Percentiles rank a stretch among this genome's conserved stretches.
Evolutionary conservation across 805 yeast species (phyloP).

Genomic region (Wickerhamiella domercqiae): DNA sequence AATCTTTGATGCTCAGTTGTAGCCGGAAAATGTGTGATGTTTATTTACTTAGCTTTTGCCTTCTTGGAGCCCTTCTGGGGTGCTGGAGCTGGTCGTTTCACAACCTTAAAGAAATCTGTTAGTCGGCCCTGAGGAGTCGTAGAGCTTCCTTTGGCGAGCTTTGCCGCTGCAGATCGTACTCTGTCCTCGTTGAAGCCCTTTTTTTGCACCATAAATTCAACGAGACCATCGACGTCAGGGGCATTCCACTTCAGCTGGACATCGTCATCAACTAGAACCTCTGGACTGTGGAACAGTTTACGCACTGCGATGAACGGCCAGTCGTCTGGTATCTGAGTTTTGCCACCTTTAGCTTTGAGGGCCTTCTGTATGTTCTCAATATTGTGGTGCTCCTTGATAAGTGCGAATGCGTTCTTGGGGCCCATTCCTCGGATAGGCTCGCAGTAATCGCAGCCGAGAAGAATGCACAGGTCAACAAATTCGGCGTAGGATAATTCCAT

Average conservation of each 20-base stretch:
- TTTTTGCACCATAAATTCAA: constrained; percentile 67
- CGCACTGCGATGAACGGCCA: constrained; percentile 91
- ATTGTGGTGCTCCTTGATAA: constrained; percentile 71
- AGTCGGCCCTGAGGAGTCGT: constrained; percentile 80
- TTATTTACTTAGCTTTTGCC: too few species aligned
- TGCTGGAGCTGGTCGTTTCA: constrained; percentile 4
- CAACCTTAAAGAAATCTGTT: constrained; percentile 76
- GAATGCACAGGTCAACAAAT: constrained; percentile 81
- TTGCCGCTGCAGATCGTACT: constrained; percentile 71
- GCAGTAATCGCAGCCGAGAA: constrained; percentile 94
- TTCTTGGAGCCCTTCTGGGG: constrained; percentile 4
- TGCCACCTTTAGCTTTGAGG: constrained; percentile 36
- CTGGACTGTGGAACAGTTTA: constrained; percentile 69
- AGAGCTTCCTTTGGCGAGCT: constrained; percentile 69
- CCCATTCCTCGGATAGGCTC: constrained; percentile 93
- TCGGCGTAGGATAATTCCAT: constrained; percentile 56
- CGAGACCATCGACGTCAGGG: constrained; percentile 73
- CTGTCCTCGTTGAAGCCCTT: constrained; percentile 92
- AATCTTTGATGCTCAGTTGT: too few species aligned
- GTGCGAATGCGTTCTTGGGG: constrained; percentile 81
- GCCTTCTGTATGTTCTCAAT: constrained; percentile 63
- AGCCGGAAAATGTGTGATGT: too few species aligned
- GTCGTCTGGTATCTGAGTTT: constrained; percentile 77
- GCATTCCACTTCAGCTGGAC: constrained; percentile 70
- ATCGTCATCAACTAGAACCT: constrained; percentile 46